Percentiles rank a stretch among this genome's conserved stretches.
Conservation (phyloP, 345 rosid species). For the Raphanus raphanistrum region DNA sequence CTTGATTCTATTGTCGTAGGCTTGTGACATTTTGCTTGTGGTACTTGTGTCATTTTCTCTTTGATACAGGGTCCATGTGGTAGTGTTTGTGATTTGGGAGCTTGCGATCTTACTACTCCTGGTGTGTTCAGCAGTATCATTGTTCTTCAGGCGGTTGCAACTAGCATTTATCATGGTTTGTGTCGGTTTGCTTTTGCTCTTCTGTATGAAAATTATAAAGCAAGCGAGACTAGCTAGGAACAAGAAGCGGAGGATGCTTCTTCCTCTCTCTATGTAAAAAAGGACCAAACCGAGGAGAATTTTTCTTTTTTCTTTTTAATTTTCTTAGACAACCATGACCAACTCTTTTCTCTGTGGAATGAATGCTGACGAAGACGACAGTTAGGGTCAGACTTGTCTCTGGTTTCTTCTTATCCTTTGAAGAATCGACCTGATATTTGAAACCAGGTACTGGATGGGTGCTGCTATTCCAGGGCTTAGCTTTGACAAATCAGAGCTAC, state of each 20-base stretch:
- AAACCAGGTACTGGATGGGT: background rate
- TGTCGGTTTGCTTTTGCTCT: constrained; percentile 65
- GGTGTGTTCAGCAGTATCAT: constrained; percentile 91
- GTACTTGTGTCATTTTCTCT: constrained; percentile 17
- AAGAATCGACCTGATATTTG: background rate
- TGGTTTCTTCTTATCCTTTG: background rate
- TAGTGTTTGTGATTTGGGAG: constrained; percentile 90
- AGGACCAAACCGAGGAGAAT: background rate
- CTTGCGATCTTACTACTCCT: constrained; percentile 80
- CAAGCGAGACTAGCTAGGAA: constrained; percentile 77
- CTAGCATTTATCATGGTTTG: constrained; percentile 75
- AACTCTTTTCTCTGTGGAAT: background rate
- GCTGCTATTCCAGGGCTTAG: background rate
- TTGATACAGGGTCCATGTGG: constrained; percentile 85
- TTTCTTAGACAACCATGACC: constrained; percentile 15
- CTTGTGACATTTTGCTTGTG: background rate
- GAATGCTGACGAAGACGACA: constrained; percentile 12
- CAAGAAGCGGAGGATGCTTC: constrained; percentile 97
- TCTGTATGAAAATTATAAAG: constrained; percentile 86
- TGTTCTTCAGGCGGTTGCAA: constrained; percentile 69
- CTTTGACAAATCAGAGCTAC: background rate
- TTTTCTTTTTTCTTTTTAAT: constrained; percentile 4
- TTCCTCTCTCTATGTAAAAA: constrained; percentile 84
- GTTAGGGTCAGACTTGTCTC: background rate
- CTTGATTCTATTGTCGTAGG: background rate